Conservation (phyloP, 192 early-diverging fungal species). For the Podila clonocystis region DNA sequence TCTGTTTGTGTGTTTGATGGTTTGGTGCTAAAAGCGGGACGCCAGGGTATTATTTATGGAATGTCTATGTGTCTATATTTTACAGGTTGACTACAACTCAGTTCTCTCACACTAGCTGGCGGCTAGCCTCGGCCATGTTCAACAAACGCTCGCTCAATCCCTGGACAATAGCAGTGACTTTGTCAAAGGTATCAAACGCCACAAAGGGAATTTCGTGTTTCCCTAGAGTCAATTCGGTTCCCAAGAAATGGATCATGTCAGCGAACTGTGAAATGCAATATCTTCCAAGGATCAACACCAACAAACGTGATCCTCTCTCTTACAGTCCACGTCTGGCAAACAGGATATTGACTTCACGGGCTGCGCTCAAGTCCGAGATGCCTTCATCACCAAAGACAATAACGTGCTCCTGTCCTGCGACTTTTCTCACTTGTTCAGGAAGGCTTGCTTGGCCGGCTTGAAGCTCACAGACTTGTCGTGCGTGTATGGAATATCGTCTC, state of each 20-base stretch:
- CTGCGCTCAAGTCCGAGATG: constrained; percentile 78
- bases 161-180: constrained; percentile 33
- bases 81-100: too few species aligned
- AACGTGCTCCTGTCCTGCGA: constrained; percentile 29
- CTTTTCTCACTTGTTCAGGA: constrained; percentile 12
- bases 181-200: constrained; percentile 67
- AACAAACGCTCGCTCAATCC: constrained; percentile 15
- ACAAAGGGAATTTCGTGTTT: constrained; percentile 65
- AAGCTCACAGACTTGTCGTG: constrained; percentile 69
- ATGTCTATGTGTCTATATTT: too few species aligned
- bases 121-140: constrained; percentile 18
- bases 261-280: too few species aligned
- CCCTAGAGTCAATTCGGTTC: constrained; percentile 29
- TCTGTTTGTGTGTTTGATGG: too few species aligned
- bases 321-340: constrained; percentile 73
- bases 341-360: constrained; percentile 74
- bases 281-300: too few species aligned
- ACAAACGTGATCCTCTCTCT: neutral
- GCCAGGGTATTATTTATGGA: too few species aligned
- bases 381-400: constrained; percentile 85
- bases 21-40: too few species aligned
- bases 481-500: constrained; percentile 68
- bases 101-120: constrained; percentile 22
- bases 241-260: too few species aligned
- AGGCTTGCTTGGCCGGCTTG: constrained; percentile 14